Base-by-base conservation (phyloP, 192 early-diverging fungal genomes). In the Allomyces javanicus region DNA sequence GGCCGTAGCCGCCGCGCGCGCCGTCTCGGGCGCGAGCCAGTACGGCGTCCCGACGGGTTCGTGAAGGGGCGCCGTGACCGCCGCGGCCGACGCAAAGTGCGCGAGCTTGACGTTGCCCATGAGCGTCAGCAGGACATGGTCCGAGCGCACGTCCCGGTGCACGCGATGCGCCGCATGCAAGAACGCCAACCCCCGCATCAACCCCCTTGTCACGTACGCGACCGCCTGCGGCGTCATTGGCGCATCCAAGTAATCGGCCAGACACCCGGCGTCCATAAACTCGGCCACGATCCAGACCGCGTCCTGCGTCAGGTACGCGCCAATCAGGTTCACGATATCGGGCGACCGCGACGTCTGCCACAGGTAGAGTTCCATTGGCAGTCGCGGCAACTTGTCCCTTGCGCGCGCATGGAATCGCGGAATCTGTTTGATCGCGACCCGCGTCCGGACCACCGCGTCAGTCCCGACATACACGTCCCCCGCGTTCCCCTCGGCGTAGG, bases 61-160 rank as follows among this genome's bases (percentile, higher is more conserved):
- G 6, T n/a, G 21, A 4, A 58, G 3, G 4, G 50, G 50, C 50
- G 17, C 50, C 9, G 12, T 14, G 1, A n/a, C 50, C 17, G 12
- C 50, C 17, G 50, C 21, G 17, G 50, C 50, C 17, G 12, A 58
- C 68, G 74, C 74, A 65, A 80, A 77, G 61, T 80, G 76, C 0
- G 78, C 81, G 70, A 88, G 79, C 72, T 87, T 89, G 50, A 87
- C 83, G 67, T 80, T 75, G 21, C 87, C 87, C 14, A 75, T 70
- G 62, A 74, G 69, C 65, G 73, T 73, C 33, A 80, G 73, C 61
- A 80, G 69, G 33, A 80, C 68, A 50, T 80, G 77, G 76, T 80
- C 78, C 68, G 76, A 77, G 64, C 76, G 74, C 62, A 80, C 69
- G 55, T 80, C 78, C 64, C 78, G 74, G 69, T 80, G 78, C 45